Conservation (phyloP, 192 early-diverging fungal genomes). For the Backusella sp. region DNA sequence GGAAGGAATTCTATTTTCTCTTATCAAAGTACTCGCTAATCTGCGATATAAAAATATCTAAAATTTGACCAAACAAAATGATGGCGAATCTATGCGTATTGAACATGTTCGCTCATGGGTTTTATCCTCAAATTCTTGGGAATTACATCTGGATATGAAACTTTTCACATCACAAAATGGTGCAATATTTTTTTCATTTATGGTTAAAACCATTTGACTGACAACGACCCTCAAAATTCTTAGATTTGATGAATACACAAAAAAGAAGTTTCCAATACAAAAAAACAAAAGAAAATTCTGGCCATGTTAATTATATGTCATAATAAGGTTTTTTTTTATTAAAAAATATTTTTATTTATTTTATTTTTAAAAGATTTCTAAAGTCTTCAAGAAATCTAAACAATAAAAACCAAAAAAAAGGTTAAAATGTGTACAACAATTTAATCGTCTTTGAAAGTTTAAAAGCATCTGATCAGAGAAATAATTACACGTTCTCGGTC, state of each 20-base stretch:
- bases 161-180: background rate
- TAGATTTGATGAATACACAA: background rate
- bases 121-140: background rate
- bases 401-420: background rate
- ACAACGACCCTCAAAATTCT: background rate
- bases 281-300: no score
- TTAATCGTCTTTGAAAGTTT: background rate
- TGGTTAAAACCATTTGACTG: background rate
- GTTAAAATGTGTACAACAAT: background rate
- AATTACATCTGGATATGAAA: background rate
- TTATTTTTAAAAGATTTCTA: background rate
- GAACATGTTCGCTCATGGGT: background rate
- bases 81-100: background rate
- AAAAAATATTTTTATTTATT: background rate
- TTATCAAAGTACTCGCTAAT: no score
- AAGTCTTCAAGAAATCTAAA: background rate
- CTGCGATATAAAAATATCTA: background rate
- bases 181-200: background rate
- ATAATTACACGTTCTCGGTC: conserved; percentile 6
- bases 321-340: background rate
- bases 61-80: background rate
- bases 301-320: background rate
- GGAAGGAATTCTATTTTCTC: background rate
- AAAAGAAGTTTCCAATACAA: background rate
- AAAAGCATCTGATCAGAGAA: conserved; percentile 8